phyloP scores from a whole-genome alignment of 257 asterid genomes.

The Gentiana macrophylla region DNA sequence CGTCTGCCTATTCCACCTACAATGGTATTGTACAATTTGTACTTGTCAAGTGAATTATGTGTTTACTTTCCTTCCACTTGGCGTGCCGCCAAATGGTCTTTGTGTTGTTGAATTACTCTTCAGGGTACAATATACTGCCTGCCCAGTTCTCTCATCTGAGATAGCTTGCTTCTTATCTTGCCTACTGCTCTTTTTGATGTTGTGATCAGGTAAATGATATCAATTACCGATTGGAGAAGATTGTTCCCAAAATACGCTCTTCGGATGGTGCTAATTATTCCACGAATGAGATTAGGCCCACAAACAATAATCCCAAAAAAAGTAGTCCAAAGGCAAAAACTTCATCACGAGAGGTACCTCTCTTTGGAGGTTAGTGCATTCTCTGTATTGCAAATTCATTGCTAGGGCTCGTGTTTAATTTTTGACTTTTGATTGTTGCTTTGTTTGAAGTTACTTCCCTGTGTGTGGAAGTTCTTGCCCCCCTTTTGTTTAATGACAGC shows the following conservation, averaged over 20 bases:
- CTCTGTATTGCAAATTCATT: background rate
- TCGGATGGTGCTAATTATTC: constrained; percentile 65
- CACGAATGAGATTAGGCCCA: constrained; percentile 48
- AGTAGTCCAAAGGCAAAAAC: constrained; percentile 87
- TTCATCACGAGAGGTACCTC: constrained; percentile 75
- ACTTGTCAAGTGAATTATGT: background rate
- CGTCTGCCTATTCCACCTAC: constrained; percentile 66
- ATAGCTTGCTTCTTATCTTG: constrained; percentile 2
- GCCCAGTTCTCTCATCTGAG: constrained; percentile 4
- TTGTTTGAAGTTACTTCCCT: no score
- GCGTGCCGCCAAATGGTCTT: background rate
- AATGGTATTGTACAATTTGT: constrained; percentile 38
- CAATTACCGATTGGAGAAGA: constrained; percentile 75
- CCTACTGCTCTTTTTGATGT: constrained; percentile 14
- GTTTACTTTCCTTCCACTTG: background rate
- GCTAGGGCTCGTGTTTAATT: no score
- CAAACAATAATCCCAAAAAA: constrained; percentile 47
- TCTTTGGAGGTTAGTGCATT: constrained; percentile 81
- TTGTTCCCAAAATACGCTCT: constrained; percentile 71
- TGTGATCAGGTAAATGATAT: constrained; percentile 78
- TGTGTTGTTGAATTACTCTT: background rate
- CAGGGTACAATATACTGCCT: background rate
- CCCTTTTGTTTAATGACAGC: no score
- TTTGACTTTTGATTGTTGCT: no score
- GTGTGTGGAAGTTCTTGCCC: no score